These are phyloP conservation scores for Botrytis deweyae DNA, from an alignment of 2,329 filamentous ascomycete species.

Conservation along the genomic window DNA sequence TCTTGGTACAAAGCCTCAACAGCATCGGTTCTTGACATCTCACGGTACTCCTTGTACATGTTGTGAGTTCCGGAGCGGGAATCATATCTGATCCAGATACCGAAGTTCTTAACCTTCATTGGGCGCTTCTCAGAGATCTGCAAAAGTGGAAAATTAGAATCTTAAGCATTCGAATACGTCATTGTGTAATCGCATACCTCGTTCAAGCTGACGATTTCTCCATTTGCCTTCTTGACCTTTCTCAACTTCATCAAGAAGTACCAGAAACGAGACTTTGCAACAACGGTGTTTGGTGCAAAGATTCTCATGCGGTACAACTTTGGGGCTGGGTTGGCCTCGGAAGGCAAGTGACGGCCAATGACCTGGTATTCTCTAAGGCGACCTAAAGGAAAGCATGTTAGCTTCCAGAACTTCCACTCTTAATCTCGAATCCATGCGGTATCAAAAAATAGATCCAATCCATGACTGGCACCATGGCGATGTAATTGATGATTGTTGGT, in stretches of 20 bases:
- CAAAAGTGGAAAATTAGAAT: constrained; percentile 26
- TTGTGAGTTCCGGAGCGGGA: constrained; percentile 99
- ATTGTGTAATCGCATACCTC: constrained; percentile 61
- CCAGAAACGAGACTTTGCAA: constrained; percentile 99
- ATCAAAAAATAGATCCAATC: not conserved
- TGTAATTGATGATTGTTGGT: not conserved
- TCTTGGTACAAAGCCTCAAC: constrained; percentile 98
- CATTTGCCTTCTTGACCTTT: constrained; percentile 99
- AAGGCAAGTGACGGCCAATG: constrained; percentile 98
- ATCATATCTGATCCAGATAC: constrained; percentile 99
- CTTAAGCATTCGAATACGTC: not conserved
- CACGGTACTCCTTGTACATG: constrained; percentile 99
- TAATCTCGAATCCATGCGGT: not conserved
- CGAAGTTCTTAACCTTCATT: constrained; percentile 99
- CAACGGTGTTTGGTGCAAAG: constrained; percentile 95
- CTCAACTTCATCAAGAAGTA: constrained; percentile 99
- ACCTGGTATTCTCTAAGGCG: constrained; percentile 99
- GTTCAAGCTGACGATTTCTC: constrained; percentile 98
- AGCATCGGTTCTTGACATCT: constrained; percentile 93
- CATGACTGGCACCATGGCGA: not conserved
- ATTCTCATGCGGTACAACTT: constrained; percentile 99
- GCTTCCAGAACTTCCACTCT: constrained; percentile 5
- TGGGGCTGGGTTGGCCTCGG: constrained; percentile 93
- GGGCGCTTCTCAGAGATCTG: constrained; percentile 99
- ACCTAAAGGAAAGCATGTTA: constrained; percentile 59